These are phyloP conservation scores for Cryptococcus sp. DNA, from an alignment of 1,284 basidiomycete species.

Conservation along the genomic window DNA sequence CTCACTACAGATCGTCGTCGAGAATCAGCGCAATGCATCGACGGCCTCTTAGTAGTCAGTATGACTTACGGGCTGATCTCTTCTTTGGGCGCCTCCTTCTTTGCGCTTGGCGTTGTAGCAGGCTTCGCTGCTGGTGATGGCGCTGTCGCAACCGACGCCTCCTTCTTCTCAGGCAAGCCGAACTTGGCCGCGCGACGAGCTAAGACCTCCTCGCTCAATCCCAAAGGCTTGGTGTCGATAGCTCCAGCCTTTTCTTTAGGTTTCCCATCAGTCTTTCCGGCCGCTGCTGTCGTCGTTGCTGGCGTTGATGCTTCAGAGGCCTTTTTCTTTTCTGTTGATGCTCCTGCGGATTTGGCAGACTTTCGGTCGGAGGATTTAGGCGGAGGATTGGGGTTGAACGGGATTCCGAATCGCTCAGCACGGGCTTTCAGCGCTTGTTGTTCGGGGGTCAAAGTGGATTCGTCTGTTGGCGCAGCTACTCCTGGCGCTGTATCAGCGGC, in stretches of 20 bases:
- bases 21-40: constrained; percentile 9
- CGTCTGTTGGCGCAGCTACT: constrained; percentile 12
- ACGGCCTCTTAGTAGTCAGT: not conserved
- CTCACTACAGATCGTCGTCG: constrained; percentile 26
- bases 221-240: constrained; percentile 39
- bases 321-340: constrained; percentile 12
- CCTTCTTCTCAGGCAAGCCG: constrained; percentile 44
- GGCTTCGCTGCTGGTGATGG: constrained; percentile 13
- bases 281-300: constrained; percentile 1
- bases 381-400: constrained; percentile 37
- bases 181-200: constrained; percentile 50
- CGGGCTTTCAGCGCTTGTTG: constrained; percentile 49
- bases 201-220: constrained; percentile 43
- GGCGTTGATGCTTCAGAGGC: constrained; percentile 6
- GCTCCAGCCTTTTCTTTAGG: constrained; percentile 29
- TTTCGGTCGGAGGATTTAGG: constrained; percentile 6
- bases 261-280: not conserved
- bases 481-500: constrained; percentile 5
- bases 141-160: constrained; percentile 16
- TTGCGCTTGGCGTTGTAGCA: constrained; percentile 8
- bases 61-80: constrained; percentile 43
- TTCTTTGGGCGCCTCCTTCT: constrained; percentile 6
- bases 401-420: constrained; percentile 51
- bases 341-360: constrained; percentile 16
- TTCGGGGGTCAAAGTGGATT: constrained; percentile 38